Base-by-base conservation (phyloP, 176 grass and related monocot species). In the Ensete ventricosum region DNA sequence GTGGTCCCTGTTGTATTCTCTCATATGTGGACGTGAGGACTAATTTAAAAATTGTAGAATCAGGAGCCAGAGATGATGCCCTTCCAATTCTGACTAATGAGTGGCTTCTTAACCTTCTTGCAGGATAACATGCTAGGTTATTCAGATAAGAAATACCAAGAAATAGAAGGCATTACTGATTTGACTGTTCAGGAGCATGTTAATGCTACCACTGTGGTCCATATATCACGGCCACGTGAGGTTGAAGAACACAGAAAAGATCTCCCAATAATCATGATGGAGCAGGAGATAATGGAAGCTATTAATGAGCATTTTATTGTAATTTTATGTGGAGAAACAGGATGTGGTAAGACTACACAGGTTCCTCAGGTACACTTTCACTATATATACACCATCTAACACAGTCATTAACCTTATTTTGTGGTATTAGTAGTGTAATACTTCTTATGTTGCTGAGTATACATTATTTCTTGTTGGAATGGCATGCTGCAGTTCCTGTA, bases 281-380 rank as follows among this genome's bases (percentile, higher is more conserved):
- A 99, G 57, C 88, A 99, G 77, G 95, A 99, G 86, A 99, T 99
- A 87, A 99, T 99, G 90, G 95, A 99, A 85, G 95, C 95, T 81
- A 94, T 99, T 58, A 91, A 89, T 79, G 90, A 93, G 73, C 88
- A 99, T 80, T 91, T 81, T 52, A 74, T 94, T 74, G 86, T 99
- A 71, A 99, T 99, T 82, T 76, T 99, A 48, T 94, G 88, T 51
- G 95, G 95, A 85, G 95, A 99, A 87, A 99, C 95, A 58, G 95
- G 95, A 50, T 99, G 90, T 67, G 95, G 95, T 73, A 99, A 99
- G 89, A 99, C 90, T 82, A 99, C 95, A 53, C 90, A 94, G 85
- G 86, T 91, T 73, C 95, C 95, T 51, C 95, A 99, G 95, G 95
- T 94, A 67, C 14, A 60, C 49, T 24, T 9, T 9, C 5, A 17